Conservation (phyloP, 257 asterid species). For the Jacaranda copaia region DNA sequence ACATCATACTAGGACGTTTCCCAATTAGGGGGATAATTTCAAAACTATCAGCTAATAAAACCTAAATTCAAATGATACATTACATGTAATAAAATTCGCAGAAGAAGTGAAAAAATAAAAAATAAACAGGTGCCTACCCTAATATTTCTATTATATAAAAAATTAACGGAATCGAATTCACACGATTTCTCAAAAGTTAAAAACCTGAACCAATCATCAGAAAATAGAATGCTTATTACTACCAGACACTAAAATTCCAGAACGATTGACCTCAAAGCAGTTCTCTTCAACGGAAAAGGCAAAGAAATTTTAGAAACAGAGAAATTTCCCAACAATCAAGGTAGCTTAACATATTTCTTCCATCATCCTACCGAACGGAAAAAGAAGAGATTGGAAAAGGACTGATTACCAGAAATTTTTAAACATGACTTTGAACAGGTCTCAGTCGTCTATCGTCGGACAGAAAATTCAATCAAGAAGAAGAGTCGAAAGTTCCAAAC, state of each 20-base stretch:
- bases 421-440: slow-evolving; percentile 51
- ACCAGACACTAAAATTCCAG: slow-evolving; percentile 30
- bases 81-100: not conserved
- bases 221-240: slow-evolving; percentile 15
- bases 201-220: slow-evolving; percentile 12
- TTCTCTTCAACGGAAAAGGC: slow-evolving; percentile 23
- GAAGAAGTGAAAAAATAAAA: not conserved
- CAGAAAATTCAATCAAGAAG: slow-evolving; percentile 31
- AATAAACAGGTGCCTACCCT: not conserved
- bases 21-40: slow-evolving; percentile 4
- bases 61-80: not conserved
- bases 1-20: not conserved
- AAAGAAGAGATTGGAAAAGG: slow-evolving; percentile 1
- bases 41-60: slow-evolving; percentile 8
- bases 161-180: slow-evolving; percentile 23
- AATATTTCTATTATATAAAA: not conserved
- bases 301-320: not conserved
- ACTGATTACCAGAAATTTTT: slow-evolving; percentile 54
- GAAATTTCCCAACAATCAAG: slow-evolving; percentile 30
- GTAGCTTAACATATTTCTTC: slow-evolving; percentile 14
- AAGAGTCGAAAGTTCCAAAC: slow-evolving; percentile 27
- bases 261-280: slow-evolving; percentile 21
- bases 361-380: not conserved
- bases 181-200: not conserved
- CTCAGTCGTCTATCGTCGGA: slow-evolving; percentile 45